These are phyloP conservation scores for Cyclotella cryptica DNA, from an alignment of 108 stramenopile species.

Conservation along the genomic window DNA sequence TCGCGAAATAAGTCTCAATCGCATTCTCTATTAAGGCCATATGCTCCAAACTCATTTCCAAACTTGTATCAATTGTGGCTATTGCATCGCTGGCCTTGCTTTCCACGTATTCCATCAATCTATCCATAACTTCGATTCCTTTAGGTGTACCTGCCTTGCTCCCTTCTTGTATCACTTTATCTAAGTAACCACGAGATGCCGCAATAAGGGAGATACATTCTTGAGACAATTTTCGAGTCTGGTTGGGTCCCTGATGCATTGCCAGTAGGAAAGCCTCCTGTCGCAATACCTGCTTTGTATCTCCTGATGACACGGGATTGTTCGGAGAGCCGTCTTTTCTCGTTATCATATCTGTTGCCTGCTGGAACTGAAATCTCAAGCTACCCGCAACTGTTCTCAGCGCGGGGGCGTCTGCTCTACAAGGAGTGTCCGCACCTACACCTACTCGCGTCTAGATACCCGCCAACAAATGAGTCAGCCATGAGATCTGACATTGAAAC, in stretches of 20 bases:
- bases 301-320: constrained; percentile 27
- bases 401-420: constrained; percentile 88
- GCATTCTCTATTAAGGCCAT: constrained; percentile 54
- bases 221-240: constrained; percentile 67
- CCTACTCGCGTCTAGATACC: constrained; percentile 70
- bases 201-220: constrained; percentile 77
- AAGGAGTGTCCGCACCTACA: constrained; percentile 88
- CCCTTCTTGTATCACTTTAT: constrained; percentile 62
- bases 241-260: constrained; percentile 78
- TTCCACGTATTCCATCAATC: constrained; percentile 65
- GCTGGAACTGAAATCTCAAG: constrained; percentile 80
- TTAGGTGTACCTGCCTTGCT: constrained; percentile 61
- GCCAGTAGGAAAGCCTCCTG: constrained; percentile 77
- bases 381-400: constrained; percentile 82
- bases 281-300: constrained; percentile 64
- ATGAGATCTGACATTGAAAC: not conserved
- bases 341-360: constrained; percentile 68
- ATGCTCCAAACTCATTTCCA: constrained; percentile 65
- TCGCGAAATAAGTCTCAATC: constrained; percentile 63
- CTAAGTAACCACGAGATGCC: constrained; percentile 76
- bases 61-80: constrained; percentile 65
- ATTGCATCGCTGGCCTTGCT: constrained; percentile 49
- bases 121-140: constrained; percentile 59
- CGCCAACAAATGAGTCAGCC: not conserved
- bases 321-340: constrained; percentile 31